Base-by-base conservation (phyloP, 2,329 filamentous ascomycete species). In the Talaromyces sp. region DNA sequence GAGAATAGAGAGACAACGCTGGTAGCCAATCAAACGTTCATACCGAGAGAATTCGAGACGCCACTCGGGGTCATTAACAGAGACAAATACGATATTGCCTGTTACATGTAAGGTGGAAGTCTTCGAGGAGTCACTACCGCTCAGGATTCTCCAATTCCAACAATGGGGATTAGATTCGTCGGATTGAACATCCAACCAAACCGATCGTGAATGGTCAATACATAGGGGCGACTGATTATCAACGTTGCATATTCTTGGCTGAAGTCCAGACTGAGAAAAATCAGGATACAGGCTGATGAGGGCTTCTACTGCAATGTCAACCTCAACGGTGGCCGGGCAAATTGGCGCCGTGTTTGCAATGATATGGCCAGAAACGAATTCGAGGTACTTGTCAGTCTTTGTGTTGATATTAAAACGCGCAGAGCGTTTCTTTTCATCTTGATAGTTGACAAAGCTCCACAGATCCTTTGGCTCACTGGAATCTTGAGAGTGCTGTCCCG, bases 391-490 rank as follows among this genome's bases (percentile, higher is more conserved):
- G 0, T 70, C 57, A 0, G 63, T 68, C 3, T 41, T 59, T 0
- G 77, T 78, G 62, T 80, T 78, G 67, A 82, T 68, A 0, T 70
- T 70, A 70, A 82, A 82, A 0, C 72, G 67, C 1, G 62, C 63
- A 3, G 27, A 31, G 5, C 35, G 51, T 29, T 58, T 56, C 3
- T 38, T 41, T 17, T 21, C 53, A 26, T 66, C 62, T 7, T 57
- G 29, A 17, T 62, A 64, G 5, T 52, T 68, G 3, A 71, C 32
- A 54, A 75, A 74, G 7, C 65, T 70, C 24, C 61, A 68, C 1
- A 74, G 64, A 27, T 63, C 66, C 9, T 66, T 63, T 5, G 65
- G 61, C 14, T 50, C 21, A 19, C 46, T 41, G 32, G 8, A 26
- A 19, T 29, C 24, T 31, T 54, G 46, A 41, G 24, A 31, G 17